These are phyloP conservation scores for Cyberlindnera petersonii DNA, from an alignment of 805 yeast species.

Conservation along the genomic window DNA sequence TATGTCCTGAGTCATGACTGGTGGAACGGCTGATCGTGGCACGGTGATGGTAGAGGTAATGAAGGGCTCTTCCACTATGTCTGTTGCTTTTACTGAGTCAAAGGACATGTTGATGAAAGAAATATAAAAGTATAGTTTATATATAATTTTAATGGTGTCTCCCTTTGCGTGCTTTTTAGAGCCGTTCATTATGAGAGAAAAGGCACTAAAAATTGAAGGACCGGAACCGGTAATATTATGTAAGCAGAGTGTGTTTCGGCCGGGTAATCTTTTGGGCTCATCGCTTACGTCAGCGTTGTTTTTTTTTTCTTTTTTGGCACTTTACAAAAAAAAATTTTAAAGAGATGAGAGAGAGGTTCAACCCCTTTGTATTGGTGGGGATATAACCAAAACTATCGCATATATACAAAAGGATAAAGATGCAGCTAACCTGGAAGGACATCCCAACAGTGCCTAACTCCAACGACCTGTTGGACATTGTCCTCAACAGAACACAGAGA, in stretches of 20 bases:
- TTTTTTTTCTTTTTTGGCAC: slow-evolving; percentile 6
- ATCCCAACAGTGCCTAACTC: slow-evolving; percentile 92
- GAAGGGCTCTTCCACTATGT: slow-evolving; percentile 6
- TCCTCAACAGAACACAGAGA: slow-evolving; percentile 95
- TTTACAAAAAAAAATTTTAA: slow-evolving; percentile 9
- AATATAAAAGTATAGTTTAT: no score
- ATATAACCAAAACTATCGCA: background rate
- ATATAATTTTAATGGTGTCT: no score
- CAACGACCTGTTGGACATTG: slow-evolving; percentile 92
- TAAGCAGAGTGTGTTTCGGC: slow-evolving; percentile 1
- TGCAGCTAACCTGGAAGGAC: slow-evolving; percentile 99
- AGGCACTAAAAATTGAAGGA: no score
- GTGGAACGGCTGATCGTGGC: slow-evolving; percentile 5
- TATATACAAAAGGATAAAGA: slow-evolving; percentile 29
- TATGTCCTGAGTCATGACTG: slow-evolving; percentile 11
- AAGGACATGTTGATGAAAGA: background rate
- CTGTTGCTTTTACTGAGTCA: slow-evolving; percentile 15
- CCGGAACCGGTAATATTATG: no score
- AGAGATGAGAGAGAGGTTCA: no score
- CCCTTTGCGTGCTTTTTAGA: no score
- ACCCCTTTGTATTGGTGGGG: background rate
- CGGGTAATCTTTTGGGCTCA: slow-evolving; percentile 14
- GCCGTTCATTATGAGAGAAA: no score
- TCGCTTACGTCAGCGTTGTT: slow-evolving; percentile 12
- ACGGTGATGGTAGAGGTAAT: slow-evolving; percentile 3